phyloP scores from a whole-genome alignment of 495 filamentous ascomycete species.

The Hypoxylon intermedium region DNA sequence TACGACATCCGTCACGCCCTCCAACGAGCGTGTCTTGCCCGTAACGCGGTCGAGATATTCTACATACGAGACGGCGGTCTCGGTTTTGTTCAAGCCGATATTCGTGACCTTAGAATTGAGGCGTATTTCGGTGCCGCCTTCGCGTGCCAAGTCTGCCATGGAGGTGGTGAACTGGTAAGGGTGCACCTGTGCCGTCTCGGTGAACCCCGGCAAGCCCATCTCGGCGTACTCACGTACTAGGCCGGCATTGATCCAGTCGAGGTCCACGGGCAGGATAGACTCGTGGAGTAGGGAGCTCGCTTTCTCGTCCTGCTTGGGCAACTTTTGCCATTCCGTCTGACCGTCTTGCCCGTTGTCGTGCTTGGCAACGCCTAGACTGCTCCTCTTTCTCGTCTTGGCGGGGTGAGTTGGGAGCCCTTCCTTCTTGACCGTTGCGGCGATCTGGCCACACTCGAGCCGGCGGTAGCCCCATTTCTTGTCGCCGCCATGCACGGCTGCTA shows the following conservation, averaged over 20 bases:
- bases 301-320: slow-evolving; percentile 75
- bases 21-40: slow-evolving; percentile 58
- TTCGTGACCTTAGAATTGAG: slow-evolving; percentile 64
- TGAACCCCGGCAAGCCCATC: slow-evolving; percentile 74
- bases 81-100: slow-evolving; percentile 59
- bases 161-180: slow-evolving; percentile 90
- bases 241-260: slow-evolving; percentile 84
- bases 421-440: slow-evolving; percentile 63
- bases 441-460: slow-evolving; percentile 74
- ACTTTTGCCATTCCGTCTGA: slow-evolving; percentile 59
- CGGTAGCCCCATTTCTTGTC: slow-evolving; percentile 88
- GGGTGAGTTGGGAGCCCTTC: slow-evolving; percentile 44
- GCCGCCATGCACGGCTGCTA: slow-evolving; percentile 86
- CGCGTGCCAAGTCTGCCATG: slow-evolving; percentile 79
- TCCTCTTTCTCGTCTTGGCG: slow-evolving; percentile 41
- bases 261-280: slow-evolving; percentile 73
- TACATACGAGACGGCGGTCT: slow-evolving; percentile 66
- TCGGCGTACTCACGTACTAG: slow-evolving; percentile 73
- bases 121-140: slow-evolving; percentile 75
- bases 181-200: slow-evolving; percentile 89
- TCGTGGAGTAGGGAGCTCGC: slow-evolving; percentile 65
- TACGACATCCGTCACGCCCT: slow-evolving; percentile 80
- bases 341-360: slow-evolving; percentile 19
- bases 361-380: slow-evolving; percentile 18
- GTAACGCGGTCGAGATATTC: slow-evolving; percentile 75